A percentile compares a stretch with the other conserved stretches of the same genome.
phyloP scores from a whole-genome alignment of 2,329 filamentous ascomycete genomes.

The Diaporthe australafricana region DNA sequence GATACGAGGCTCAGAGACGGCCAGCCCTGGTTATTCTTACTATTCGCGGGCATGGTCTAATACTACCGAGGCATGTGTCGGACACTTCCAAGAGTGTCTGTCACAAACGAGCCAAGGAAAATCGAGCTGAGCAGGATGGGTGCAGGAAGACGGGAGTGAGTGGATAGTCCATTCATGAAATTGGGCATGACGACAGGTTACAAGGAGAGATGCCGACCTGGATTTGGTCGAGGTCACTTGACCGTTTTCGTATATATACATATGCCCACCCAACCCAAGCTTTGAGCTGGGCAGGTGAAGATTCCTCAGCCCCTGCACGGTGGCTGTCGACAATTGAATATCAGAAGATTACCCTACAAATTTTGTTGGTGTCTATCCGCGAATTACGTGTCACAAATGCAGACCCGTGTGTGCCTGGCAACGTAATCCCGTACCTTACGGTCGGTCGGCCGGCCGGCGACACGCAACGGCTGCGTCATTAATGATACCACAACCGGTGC shows the following conservation, averaged over 20 bases:
- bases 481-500: background rate
- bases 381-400: background rate
- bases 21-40: background rate
- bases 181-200: background rate
- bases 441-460: background rate
- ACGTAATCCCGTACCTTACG: too few relatives aligned
- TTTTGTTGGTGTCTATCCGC: background rate
- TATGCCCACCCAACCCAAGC: slow-evolving; percentile 11
- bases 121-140: background rate
- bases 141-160: background rate
- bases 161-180: background rate
- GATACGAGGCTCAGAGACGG: slow-evolving; percentile 1
- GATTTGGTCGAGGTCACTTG: slow-evolving; percentile 1
- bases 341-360: background rate
- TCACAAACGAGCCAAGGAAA: background rate
- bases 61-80: slow-evolving; percentile 1
- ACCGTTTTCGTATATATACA: slow-evolving; percentile 21
- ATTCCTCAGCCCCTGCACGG: background rate
- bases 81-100: background rate
- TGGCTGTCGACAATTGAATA: slow-evolving; percentile 21
- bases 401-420: background rate
- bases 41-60: background rate
- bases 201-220: slow-evolving; percentile 2
- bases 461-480: slow-evolving; percentile 5
- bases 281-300: background rate